Evolutionary conservation across 1,139 yeast species (phyloP).

Genomic region (Geotrichum citri-aurantii): DNA sequence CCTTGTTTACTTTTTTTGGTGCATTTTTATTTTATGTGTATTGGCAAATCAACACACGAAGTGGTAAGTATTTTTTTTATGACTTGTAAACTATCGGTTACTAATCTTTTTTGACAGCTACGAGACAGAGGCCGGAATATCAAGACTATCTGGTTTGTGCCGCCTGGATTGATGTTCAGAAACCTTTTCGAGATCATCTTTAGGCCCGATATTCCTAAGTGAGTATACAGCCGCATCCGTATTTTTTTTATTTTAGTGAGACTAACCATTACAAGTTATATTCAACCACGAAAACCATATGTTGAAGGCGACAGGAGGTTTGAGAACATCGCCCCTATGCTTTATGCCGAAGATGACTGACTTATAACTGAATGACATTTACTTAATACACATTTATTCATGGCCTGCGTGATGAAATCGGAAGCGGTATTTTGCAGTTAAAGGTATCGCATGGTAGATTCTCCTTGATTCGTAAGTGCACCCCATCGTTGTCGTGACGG

Average conservation of each 20-base stretch:
- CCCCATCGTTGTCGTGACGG: background rate
- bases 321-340: conserved; percentile 11
- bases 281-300: conserved; percentile 18
- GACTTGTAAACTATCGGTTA: no score
- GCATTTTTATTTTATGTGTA: conserved; percentile 15
- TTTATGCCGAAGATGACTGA: conserved; percentile 5
- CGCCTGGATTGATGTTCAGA: conserved; percentile 11
- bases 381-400: background rate
- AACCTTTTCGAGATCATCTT: conserved; percentile 18
- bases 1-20: conserved; percentile 8
- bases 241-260: background rate
- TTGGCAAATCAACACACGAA: conserved; percentile 17
- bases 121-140: background rate
- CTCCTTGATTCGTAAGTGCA: background rate
- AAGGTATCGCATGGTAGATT: conserved; percentile 2
- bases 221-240: conserved; percentile 2
- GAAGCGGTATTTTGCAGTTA: background rate
- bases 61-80: conserved; percentile 13
- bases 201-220: conserved; percentile 19
- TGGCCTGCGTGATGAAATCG: background rate
- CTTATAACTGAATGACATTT: background rate
- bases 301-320: conserved; percentile 19
- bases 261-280: conserved; percentile 11
- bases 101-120: conserved; percentile 6
- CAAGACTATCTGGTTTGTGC: conserved; percentile 8